Percentiles rank a stretch among this genome's conserved stretches.
phyloP scores from a whole-genome alignment of 768 basidiomycete genomes.

The Psilocybe tampanensis region DNA sequence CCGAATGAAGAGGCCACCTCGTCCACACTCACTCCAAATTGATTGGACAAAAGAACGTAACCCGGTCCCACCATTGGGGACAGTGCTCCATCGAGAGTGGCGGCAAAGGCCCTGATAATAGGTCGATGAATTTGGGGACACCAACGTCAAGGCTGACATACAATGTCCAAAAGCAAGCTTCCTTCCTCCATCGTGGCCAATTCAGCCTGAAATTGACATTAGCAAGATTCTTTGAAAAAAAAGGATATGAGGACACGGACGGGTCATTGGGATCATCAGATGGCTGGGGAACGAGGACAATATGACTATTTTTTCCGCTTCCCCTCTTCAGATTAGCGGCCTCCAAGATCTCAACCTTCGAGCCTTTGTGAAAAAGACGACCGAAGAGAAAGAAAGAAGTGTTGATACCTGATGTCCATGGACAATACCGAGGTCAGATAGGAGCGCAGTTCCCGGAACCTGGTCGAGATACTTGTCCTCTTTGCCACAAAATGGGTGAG shows the following conservation, averaged over 20 bases:
- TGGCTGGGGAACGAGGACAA: slow-evolving; percentile 45
- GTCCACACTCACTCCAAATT: slow-evolving; percentile 44
- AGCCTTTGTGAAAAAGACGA: not conserved
- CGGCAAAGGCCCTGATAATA: slow-evolving; percentile 37
- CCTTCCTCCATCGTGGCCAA: slow-evolving; percentile 49
- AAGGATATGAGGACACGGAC: slow-evolving; percentile 23
- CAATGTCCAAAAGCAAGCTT: slow-evolving; percentile 48
- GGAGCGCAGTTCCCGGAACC: slow-evolving; percentile 43
- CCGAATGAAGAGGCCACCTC: slow-evolving; percentile 45
- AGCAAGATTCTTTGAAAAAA: not conserved
- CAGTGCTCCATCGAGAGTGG: slow-evolving; percentile 43
- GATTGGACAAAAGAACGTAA: slow-evolving; percentile 40
- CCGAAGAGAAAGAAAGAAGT: not conserved
- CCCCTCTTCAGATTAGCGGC: slow-evolving; percentile 37
- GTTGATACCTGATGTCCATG: slow-evolving; percentile 34
- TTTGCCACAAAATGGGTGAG: slow-evolving; percentile 3
- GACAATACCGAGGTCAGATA: slow-evolving; percentile 39
- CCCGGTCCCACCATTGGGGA: slow-evolving; percentile 46
- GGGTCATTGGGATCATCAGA: slow-evolving; percentile 46
- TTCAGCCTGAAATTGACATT: slow-evolving; percentile 30
- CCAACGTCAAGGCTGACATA: slow-evolving; percentile 14
- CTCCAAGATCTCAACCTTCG: slow-evolving; percentile 34
- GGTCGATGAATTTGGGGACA: not conserved
- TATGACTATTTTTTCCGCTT: slow-evolving; percentile 37
- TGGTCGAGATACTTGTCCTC: slow-evolving; percentile 38